Percentiles rank a stretch among this genome's conserved stretches.
Conservation (phyloP, 257 asterid genomes). For the Salvia splendens region DNA sequence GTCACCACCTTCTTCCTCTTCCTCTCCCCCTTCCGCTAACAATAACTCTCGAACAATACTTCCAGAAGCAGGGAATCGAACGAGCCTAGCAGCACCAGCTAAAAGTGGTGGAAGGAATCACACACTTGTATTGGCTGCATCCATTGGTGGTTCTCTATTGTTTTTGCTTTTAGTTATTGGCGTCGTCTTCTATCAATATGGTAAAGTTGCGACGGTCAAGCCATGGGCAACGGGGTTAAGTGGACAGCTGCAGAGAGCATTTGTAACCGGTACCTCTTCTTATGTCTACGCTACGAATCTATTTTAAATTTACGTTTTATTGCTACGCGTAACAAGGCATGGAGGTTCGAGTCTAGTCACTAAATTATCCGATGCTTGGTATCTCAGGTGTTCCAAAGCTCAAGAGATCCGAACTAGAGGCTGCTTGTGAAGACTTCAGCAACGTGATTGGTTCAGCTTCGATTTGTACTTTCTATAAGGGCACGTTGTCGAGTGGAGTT, state of each 20-base stretch:
- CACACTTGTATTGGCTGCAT: constrained; percentile 40
- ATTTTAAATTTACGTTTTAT: neutral
- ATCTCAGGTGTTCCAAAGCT: constrained; percentile 81
- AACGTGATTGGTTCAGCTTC: constrained; percentile 75
- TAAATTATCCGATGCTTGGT: constrained; percentile 13
- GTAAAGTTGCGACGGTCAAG: constrained; percentile 71
- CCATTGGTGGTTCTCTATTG: constrained; percentile 59
- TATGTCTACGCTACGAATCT: neutral
- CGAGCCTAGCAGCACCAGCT: neutral
- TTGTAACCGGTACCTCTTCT: constrained; percentile 62
- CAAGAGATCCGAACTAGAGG: constrained; percentile 73
- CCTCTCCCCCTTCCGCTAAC: constrained; percentile 34
- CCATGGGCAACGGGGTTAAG: constrained; percentile 97
- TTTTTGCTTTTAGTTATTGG: constrained; percentile 41
- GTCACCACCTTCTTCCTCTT: constrained; percentile 13
- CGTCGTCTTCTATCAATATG: constrained; percentile 41
- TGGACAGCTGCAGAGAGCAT: constrained; percentile 89
- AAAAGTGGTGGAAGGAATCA: constrained; percentile 13
- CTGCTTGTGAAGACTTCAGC: constrained; percentile 94
- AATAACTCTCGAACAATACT: constrained; percentile 42
- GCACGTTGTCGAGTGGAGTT: constrained; percentile 82
- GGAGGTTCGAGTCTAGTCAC: neutral
- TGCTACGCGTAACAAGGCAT: too few species aligned
- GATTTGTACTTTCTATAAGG: constrained; percentile 68
- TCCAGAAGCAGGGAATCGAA: constrained; percentile 27